phyloP scores from a whole-genome alignment of 495 filamentous ascomycete genomes.

The Elasticomyces elasticus region DNA sequence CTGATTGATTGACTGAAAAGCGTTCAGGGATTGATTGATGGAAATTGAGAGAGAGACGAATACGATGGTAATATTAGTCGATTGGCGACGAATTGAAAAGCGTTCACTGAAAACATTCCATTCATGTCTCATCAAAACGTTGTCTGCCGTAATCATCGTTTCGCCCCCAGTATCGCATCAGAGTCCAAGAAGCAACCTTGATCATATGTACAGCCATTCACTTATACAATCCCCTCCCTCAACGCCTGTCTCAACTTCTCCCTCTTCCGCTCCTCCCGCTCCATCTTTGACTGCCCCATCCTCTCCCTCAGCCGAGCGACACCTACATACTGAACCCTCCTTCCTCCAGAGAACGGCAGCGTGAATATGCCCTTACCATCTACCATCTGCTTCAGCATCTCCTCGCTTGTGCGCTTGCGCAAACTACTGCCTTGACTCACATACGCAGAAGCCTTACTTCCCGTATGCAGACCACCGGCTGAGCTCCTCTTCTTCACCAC shows the following conservation, averaged over 20 bases:
- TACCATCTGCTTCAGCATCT: constrained; percentile 1
- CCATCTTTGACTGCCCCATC: constrained; percentile 49
- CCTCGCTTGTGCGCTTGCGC: constrained; percentile 4
- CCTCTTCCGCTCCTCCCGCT: constrained; percentile 42
- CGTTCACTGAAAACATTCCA: too few relatives aligned
- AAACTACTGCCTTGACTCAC: background rate
- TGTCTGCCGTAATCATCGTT: too few relatives aligned
- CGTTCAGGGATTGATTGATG: too few relatives aligned
- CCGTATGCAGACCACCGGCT: background rate
- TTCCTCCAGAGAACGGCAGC: constrained; percentile 22
- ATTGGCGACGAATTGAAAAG: too few relatives aligned
- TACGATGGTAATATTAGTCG: too few relatives aligned
- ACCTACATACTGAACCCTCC: constrained; percentile 17
- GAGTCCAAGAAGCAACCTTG: background rate
- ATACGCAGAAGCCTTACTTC: background rate
- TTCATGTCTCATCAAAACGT: too few relatives aligned
- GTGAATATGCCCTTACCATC: background rate
- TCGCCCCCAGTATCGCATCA: too few relatives aligned
- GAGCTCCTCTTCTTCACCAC: constrained; percentile 17
- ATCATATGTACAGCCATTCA: background rate
- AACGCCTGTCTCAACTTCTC: constrained; percentile 58
- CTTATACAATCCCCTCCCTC: constrained; percentile 52
- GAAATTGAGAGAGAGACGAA: too few relatives aligned
- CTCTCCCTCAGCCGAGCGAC: constrained; percentile 19
- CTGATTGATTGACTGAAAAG: too few relatives aligned